Evolutionary conservation across 768 basidiomycete species (phyloP), one percentile per base, ranked within the genome.

Genomic region (Psilocybe cyanescens): DNA sequence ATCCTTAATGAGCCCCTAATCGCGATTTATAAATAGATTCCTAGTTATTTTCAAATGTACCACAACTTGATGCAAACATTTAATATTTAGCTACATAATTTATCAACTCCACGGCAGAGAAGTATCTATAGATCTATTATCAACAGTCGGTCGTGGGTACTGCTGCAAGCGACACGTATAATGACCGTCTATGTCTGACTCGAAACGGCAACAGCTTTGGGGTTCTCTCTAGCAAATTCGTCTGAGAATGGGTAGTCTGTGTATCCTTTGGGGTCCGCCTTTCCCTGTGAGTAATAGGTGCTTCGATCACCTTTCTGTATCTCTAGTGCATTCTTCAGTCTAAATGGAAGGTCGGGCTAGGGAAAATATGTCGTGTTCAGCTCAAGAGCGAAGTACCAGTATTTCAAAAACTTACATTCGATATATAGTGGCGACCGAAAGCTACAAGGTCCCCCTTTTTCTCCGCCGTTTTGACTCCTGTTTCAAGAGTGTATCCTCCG

Each of bases 401-500:
- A 14, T 29, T 48, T 65, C 39, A 61, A 69, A 24, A 14, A 63
- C 73, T 60, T 51, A 75, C 76, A 48, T 78, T 78, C 1, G 76
- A 70, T 19, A 76, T 69, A 65, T 68, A 76, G 4, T 54, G 51
- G 31, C 72, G 55, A 2, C 75, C 76, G 60, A 74, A 74, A 2
- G 71, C 73, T 28, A 77, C 56, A 3, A 77, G 37, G 8, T 71
- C 72, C 0, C 72, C 74, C 29, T 71, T 74, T 29, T 70, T 65
- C 47, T 82, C 77, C 1, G 78, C 82, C 0, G 62, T 63, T 28
- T 69, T 63, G 2, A 82, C 52, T 0, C 82, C 84, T 0, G 65
- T 67, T 45, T 81, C 74, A 3, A 78, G 72, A 1, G 74, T 76
- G 64, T 83, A 79, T 1, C 79, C 81, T 28, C 83, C 83, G 3